Conservation (phyloP, 2,329 filamentous ascomycete genomes). For the Ceratocystis colombiana region DNA sequence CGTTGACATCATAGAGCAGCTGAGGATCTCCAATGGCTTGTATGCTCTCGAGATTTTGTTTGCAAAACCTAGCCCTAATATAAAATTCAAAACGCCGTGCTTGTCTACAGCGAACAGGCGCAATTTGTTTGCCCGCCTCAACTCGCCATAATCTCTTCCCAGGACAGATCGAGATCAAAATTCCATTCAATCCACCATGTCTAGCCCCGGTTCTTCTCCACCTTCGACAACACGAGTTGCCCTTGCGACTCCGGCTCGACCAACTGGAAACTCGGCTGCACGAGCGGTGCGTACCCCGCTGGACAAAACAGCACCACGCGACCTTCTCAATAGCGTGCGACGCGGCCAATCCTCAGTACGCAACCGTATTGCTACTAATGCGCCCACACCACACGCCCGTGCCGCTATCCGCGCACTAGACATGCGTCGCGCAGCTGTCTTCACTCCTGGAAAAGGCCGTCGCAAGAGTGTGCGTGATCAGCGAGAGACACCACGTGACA, state of each 20-base stretch:
- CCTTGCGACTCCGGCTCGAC: constrained; percentile 24
- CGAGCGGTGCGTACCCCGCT: constrained; percentile 37
- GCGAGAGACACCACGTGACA: constrained; percentile 46
- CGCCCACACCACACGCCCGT: constrained; percentile 50
- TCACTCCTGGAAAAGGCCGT: constrained; percentile 50
- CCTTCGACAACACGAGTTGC: constrained; percentile 18
- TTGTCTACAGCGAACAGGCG: too few relatives aligned
- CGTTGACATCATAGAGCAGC: constrained; percentile 14
- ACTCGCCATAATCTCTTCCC: neutral
- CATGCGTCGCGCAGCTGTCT: constrained; percentile 47
- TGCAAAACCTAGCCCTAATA: too few relatives aligned
- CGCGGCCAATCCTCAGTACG: constrained; percentile 34
- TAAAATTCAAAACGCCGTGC: too few relatives aligned
- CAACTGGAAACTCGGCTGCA: constrained; percentile 31
- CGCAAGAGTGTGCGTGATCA: constrained; percentile 48
- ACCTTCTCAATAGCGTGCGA: constrained; percentile 35
- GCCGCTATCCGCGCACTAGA: constrained; percentile 51
- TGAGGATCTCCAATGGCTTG: too few relatives aligned
- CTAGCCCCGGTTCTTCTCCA: constrained; percentile 19
- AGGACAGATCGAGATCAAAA: neutral
- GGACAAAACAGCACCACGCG: constrained; percentile 33
- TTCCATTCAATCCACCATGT: constrained; percentile 5
- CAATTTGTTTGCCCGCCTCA: neutral
- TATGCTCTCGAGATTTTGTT: too few relatives aligned
- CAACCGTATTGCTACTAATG: constrained; percentile 29